Percentiles rank a stretch among this genome's conserved stretches.
phyloP scores from a whole-genome alignment of 345 rosid species.

The Crucihimalaya himalaica region DNA sequence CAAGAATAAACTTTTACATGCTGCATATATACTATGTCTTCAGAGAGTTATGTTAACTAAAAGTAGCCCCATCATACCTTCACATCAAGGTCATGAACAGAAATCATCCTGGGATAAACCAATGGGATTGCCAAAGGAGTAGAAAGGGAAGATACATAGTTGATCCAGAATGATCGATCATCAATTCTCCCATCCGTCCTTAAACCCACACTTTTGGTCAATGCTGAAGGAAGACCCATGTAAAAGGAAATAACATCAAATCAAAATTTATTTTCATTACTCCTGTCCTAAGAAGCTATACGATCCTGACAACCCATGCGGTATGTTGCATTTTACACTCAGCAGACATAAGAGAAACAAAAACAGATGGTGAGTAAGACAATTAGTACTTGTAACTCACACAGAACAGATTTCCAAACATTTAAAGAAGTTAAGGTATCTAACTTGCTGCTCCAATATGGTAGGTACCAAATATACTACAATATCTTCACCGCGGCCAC shows the following conservation, averaged over 20 bases:
- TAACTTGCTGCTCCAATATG: background rate
- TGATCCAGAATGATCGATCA: conserved; percentile 91
- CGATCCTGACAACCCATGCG: background rate
- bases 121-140: conserved; percentile 74
- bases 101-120: conserved; percentile 87
- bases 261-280: background rate
- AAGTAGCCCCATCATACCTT: conserved; percentile 47
- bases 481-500: conserved; percentile 4
- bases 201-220: conserved; percentile 79
- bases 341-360: background rate
- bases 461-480: conserved; percentile 9
- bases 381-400: background rate
- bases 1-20: conserved; percentile 2
- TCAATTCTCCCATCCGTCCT: conserved; percentile 85
- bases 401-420: background rate
- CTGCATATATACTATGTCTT: conserved; percentile 6
- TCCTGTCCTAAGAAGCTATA: conserved; percentile 5
- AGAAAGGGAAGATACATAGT: conserved; percentile 68
- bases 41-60: background rate
- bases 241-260: conserved; percentile 12
- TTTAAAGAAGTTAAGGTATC: conserved; percentile 5
- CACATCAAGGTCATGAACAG: conserved; percentile 74
- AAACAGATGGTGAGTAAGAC: background rate
- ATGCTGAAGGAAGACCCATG: conserved; percentile 53
- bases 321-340: conserved; percentile 1